phyloP scores from a whole-genome alignment of 345 rosid species.

The Conringia planisiliqua region DNA sequence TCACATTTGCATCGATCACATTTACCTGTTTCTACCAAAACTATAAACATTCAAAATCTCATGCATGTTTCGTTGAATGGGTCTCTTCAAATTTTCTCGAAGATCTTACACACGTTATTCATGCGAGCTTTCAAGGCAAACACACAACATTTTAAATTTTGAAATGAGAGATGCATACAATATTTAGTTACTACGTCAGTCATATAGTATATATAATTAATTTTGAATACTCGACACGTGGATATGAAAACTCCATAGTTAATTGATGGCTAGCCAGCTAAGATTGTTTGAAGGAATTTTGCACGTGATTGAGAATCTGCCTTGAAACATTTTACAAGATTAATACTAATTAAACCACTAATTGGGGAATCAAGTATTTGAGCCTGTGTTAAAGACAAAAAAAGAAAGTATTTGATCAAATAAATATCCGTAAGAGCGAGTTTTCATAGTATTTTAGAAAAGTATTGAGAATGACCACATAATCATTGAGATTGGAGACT shows the following conservation, averaged over 20 bases:
- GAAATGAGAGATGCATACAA: background rate
- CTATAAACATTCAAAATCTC: background rate
- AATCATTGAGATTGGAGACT: slow-evolving; percentile 23
- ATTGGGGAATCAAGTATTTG: background rate
- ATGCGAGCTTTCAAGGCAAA: slow-evolving; percentile 10
- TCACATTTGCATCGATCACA: background rate
- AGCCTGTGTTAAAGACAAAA: background rate
- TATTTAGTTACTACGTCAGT: background rate
- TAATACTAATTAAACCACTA: background rate
- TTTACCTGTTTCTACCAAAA: background rate
- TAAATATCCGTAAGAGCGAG: background rate
- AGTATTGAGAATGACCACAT: slow-evolving; percentile 12
- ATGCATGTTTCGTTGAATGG: slow-evolving; percentile 1
- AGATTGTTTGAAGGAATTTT: background rate
- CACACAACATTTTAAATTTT: background rate
- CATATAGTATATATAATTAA: background rate
- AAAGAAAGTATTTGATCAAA: background rate
- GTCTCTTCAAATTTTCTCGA: background rate
- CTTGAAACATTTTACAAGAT: background rate
- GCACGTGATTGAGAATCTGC: slow-evolving; percentile 26
- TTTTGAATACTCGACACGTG: slow-evolving; percentile 3
- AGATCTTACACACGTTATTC: slow-evolving; percentile 10
- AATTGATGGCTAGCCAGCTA: background rate
- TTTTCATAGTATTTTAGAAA: slow-evolving; percentile 4
- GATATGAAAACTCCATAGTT: background rate